Percentiles rank a stretch among this genome's conserved stretches.
Conservation (phyloP, 1,284 basidiomycete species). For the Vanrija sp. region DNA sequence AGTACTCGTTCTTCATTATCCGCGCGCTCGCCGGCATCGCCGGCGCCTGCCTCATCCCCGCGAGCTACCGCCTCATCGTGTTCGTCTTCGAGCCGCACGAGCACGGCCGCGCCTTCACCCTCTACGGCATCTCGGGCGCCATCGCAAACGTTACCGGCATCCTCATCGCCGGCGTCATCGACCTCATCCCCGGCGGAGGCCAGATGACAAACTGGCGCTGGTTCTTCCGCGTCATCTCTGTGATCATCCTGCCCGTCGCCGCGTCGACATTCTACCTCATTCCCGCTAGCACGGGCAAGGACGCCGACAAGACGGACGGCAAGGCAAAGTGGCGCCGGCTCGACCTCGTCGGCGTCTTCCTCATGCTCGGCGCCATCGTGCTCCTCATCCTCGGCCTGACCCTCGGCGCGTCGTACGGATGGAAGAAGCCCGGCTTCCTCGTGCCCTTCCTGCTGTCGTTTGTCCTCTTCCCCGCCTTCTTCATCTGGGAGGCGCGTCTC, state of each 20-base stretch:
- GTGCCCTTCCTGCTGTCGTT: constrained; percentile 42
- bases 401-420: constrained; percentile 40
- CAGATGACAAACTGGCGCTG: constrained; percentile 44
- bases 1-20: constrained; percentile 34
- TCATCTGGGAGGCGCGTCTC: constrained; percentile 34
- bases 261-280: constrained; percentile 19
- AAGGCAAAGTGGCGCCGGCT: constrained; percentile 32
- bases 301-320: background rate
- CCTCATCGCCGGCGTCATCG: constrained; percentile 41
- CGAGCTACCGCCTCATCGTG: constrained; percentile 43
- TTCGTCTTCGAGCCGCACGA: constrained; percentile 35
- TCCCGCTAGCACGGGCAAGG: constrained; percentile 26
- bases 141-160: constrained; percentile 40
- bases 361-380: constrained; percentile 37
- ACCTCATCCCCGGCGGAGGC: constrained; percentile 41
- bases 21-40: constrained; percentile 34
- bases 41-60: constrained; percentile 33
- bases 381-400: constrained; percentile 45
- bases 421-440: constrained; percentile 40
- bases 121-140: constrained; percentile 43
- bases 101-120: constrained; percentile 34
- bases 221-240: constrained; percentile 30
- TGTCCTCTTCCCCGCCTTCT: constrained; percentile 33
- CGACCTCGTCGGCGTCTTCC: constrained; percentile 33
- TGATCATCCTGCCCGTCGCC: constrained; percentile 30